Base-by-base conservation (phyloP, 139 green algal species). In the Micromonas pusilla region DNA sequence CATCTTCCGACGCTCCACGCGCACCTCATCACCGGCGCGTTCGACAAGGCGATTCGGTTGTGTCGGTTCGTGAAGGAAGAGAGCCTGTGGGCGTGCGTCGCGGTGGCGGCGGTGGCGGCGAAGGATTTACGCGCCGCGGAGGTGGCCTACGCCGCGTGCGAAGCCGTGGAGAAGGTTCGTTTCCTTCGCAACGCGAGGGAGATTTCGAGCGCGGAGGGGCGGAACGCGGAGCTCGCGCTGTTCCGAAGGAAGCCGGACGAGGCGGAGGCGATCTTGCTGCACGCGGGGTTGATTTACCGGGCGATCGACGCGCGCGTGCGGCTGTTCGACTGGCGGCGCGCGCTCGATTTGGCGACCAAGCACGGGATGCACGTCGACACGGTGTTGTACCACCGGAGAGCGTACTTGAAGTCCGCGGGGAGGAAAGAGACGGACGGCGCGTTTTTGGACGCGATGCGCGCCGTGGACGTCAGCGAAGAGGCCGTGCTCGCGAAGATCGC, bases 271-370 rank as follows among this genome's bases (percentile, higher is more conserved):
- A 90, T 92, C 33, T 81, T 95, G 36, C 78, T 94, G 45, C 83
- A 93, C 83, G 88, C 88, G n/a, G 86, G 88, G 0, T 77, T 93
- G 23, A 37, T 86, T 1, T 94, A 89, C 81, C 81, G 88, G 26
- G 91, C 91, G n/a, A 91, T 96, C 80, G 88, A 93, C 78, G 77
- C 93, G 57, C 89, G 91, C 82, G 85, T 94, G 36, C 79, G 82
- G 73, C 78, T 92, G 19, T 80, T 78, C 62, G 77, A 83, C 72
- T 83, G 52, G 53, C 33, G 31, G 34, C 80, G 85, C 13, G 90
- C 91, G 16, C 77, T 93, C 73, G 84, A 91, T 23, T 66, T 96
- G 38, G 91, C 90, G 6, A 70, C 84, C 54, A 83, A 90, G 57
- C 81, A 93, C 80, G 90, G 89, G 70, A 85, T 83, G 77, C 89